These are phyloP conservation scores for Boechera stricta DNA, from an alignment of 345 rosid species.

Conservation along the genomic window DNA sequence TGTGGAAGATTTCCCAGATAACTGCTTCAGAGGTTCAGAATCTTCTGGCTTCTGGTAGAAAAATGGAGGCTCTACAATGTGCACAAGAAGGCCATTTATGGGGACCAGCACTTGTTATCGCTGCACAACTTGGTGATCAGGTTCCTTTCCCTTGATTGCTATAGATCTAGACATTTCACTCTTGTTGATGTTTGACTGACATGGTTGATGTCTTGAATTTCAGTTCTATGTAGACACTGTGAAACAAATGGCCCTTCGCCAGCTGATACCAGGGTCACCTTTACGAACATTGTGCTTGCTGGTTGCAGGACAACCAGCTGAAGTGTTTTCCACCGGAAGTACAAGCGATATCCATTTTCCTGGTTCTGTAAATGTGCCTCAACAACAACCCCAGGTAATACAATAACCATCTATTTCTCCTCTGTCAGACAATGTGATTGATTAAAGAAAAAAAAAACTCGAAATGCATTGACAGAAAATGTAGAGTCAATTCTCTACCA, in stretches of 20 bases:
- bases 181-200: slow-evolving; percentile 30
- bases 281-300: slow-evolving; percentile 94
- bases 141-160: slow-evolving; percentile 50
- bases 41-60: slow-evolving; percentile 95
- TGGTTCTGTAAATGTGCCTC: slow-evolving; percentile 49
- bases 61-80: slow-evolving; percentile 75
- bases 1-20: slow-evolving; percentile 52
- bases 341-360: slow-evolving; percentile 47
- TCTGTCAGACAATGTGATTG: neutral
- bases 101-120: slow-evolving; percentile 98
- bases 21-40: slow-evolving; percentile 92
- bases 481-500: slow-evolving; percentile 6
- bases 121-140: slow-evolving; percentile 96
- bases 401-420: slow-evolving; percentile 5
- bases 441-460: neutral
- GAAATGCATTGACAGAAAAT: neutral
- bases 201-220: slow-evolving; percentile 22
- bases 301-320: slow-evolving; percentile 97
- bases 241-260: slow-evolving; percentile 94
- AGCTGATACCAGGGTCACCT: slow-evolving; percentile 94
- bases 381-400: slow-evolving; percentile 68
- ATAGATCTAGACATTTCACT: slow-evolving; percentile 7
- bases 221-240: slow-evolving; percentile 95
- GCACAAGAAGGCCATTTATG: slow-evolving; percentile 97
- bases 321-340: slow-evolving; percentile 66